A percentile compares a stretch with the other conserved stretches of the same genome.
Evolutionary conservation across 1,139 yeast genomes (phyloP).

Genomic region (Taiozyma sp.): DNA sequence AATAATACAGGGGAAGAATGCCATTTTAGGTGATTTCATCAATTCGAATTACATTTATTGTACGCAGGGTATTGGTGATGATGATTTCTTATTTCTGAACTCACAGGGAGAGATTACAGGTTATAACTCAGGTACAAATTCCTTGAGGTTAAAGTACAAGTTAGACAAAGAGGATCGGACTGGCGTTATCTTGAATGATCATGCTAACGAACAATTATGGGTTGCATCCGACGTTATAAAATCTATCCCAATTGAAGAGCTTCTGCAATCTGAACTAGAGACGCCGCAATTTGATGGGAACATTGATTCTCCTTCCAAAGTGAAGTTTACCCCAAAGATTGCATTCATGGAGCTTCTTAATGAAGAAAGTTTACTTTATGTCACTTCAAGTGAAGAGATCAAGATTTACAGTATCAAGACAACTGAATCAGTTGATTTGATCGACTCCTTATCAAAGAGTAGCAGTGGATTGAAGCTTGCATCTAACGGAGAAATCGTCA

Average conservation of each 20-base stretch:
- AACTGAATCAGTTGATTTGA: slow-evolving; percentile 20
- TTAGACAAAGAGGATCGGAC: slow-evolving; percentile 5
- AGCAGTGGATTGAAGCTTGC: slow-evolving; percentile 35
- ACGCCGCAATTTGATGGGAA: slow-evolving; percentile 12
- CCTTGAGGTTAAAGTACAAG: slow-evolving; percentile 12
- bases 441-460: slow-evolving; percentile 33
- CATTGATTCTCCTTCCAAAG: slow-evolving; percentile 22
- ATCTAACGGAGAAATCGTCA: slow-evolving; percentile 28
- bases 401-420: slow-evolving; percentile 22
- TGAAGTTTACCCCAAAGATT: slow-evolving; percentile 18
- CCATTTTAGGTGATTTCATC: slow-evolving; percentile 45
- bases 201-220: slow-evolving; percentile 12
- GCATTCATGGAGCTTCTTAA: slow-evolving; percentile 19
- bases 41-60: slow-evolving; percentile 42
- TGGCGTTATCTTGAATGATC: slow-evolving; percentile 17
- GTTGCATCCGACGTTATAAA: slow-evolving; percentile 13
- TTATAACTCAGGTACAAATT: slow-evolving; percentile 11
- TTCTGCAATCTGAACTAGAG: slow-evolving; percentile 1
- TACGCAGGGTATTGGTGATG: slow-evolving; percentile 21
- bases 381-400: slow-evolving; percentile 34
- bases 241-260: slow-evolving; percentile 1
- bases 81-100: slow-evolving; percentile 36
- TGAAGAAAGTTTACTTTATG: slow-evolving; percentile 25
- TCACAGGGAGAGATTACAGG: slow-evolving; percentile 36
- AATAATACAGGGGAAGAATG: slow-evolving; percentile 53